phyloP scores from a whole-genome alignment of 768 basidiomycete genomes.

The Mycena olivaceomarginata region DNA sequence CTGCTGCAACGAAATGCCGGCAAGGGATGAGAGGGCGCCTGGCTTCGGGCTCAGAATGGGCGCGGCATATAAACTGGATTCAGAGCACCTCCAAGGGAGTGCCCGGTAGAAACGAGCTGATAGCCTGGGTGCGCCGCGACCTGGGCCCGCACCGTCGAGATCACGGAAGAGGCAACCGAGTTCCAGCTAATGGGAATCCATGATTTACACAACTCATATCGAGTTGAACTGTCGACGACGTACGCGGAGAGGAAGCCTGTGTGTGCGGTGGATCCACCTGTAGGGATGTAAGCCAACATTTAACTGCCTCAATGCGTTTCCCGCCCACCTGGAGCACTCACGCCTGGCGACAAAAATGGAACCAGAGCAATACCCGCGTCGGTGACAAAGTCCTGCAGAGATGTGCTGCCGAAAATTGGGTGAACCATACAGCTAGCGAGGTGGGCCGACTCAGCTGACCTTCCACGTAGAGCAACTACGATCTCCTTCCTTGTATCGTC shows the following conservation, averaged over 20 bases:
- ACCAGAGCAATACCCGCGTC: not conserved
- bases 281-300: not conserved
- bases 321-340: not conserved
- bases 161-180: slow-evolving; percentile 6
- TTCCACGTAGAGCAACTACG: slow-evolving; percentile 12
- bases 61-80: too few relatives aligned
- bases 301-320: not conserved
- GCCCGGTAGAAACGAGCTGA: slow-evolving; percentile 11
- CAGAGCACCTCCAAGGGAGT: slow-evolving; percentile 7
- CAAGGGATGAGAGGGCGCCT: slow-evolving; percentile 11
- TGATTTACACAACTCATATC: not conserved
- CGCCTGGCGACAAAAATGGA: slow-evolving; percentile 6
- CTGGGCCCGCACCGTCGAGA: slow-evolving; percentile 6
- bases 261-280: slow-evolving; percentile 4
- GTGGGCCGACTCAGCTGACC: not conserved
- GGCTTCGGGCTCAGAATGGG: not conserved
- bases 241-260: slow-evolving; percentile 10
- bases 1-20: slow-evolving; percentile 33
- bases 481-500: slow-evolving; percentile 9
- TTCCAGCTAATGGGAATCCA: not conserved
- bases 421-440: not conserved
- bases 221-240: not conserved
- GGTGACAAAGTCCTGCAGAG: not conserved
- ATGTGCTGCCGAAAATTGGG: not conserved
- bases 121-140: slow-evolving; percentile 1